Conservation (phyloP, 2,329 filamentous ascomycete species). For the Talaromyces sp. region DNA sequence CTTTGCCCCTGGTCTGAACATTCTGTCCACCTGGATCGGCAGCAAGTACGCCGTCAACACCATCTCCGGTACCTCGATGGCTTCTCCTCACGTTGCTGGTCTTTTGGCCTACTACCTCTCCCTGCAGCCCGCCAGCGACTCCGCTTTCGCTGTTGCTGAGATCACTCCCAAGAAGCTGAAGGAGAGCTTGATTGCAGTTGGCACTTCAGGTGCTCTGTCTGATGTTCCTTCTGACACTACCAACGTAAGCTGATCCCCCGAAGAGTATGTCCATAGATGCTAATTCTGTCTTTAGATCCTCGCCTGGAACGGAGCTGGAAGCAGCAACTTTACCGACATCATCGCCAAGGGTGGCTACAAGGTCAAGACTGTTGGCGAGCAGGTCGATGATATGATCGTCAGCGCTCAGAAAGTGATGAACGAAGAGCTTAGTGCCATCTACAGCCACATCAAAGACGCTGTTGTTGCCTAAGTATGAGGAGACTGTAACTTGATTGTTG, state of each 20-base stretch:
- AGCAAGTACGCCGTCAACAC: conserved; percentile 95
- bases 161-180: conserved; percentile 95
- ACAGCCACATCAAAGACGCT: conserved; percentile 39
- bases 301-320: conserved; percentile 97
- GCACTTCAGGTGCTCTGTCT: conserved; percentile 69
- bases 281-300: conserved; percentile 56
- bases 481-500: not conserved
- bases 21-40: conserved; percentile 97
- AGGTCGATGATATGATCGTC: conserved; percentile 38
- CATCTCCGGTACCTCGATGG: conserved; percentile 99
- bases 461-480: conserved; percentile 31
- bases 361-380: conserved; percentile 36
- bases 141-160: conserved; percentile 80
- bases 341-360: conserved; percentile 68
- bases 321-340: conserved; percentile 83
- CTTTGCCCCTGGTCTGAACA: conserved; percentile 95
- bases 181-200: conserved; percentile 76
- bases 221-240: conserved; percentile 81
- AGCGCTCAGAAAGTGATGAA: conserved; percentile 43
- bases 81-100: conserved; percentile 92
- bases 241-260: conserved; percentile 54
- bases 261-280: conserved; percentile 1
- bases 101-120: conserved; percentile 97
- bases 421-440: conserved; percentile 43
- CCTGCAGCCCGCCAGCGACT: conserved; percentile 84